Conservation (phyloP, 2,329 filamentous ascomycete genomes). For the Fusarium sp. region DNA sequence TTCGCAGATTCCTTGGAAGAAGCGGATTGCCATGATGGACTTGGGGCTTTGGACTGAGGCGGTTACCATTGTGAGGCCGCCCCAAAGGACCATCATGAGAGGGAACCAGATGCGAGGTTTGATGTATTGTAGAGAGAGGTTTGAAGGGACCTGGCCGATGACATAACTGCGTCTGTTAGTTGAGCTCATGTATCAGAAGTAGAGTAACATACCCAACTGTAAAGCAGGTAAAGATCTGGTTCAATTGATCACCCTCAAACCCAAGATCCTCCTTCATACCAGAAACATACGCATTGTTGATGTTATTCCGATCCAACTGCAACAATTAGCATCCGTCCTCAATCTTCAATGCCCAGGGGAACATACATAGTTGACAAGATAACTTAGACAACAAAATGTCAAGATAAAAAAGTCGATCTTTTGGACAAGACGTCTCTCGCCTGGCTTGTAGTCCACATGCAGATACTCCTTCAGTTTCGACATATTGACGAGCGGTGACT, state of each 20-base stretch:
- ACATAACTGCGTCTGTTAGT: conserved; percentile 50
- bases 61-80: conserved; percentile 68
- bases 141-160: conserved; percentile 70
- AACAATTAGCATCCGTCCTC: neutral
- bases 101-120: conserved; percentile 73
- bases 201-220: conserved; percentile 54
- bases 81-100: conserved; percentile 72
- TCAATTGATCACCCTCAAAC: conserved; percentile 58
- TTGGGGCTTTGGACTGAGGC: conserved; percentile 53
- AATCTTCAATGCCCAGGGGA: accelerated
- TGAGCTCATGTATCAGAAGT: no score
- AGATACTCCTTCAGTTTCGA: conserved; percentile 50
- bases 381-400: conserved; percentile 70
- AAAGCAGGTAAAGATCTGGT: conserved; percentile 53
- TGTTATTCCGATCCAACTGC: conserved; percentile 54
- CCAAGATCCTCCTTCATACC: conserved; percentile 60
- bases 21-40: conserved; percentile 54
- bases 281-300: conserved; percentile 56
- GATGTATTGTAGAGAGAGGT: conserved; percentile 71
- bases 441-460: conserved; percentile 50
- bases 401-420: conserved; percentile 74
- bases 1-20: conserved; percentile 54
- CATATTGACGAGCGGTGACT: neutral
- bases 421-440: conserved; percentile 60
- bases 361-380: conserved; percentile 65